Base-by-base conservation (phyloP, 441 rosid genomes). In the Gossypium davidsonii region DNA sequence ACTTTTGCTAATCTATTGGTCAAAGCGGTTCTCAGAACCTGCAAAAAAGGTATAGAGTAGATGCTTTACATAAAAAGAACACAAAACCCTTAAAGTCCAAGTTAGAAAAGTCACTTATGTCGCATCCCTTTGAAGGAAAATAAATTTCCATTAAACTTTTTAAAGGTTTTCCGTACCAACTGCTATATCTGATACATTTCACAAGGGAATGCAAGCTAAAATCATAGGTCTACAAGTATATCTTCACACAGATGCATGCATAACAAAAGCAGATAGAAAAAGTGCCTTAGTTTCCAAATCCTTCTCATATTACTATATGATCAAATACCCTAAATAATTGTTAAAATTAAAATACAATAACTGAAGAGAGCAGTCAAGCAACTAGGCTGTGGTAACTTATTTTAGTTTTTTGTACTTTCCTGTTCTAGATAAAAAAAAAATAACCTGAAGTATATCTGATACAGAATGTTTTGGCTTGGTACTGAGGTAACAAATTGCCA, bases 1-100 rank as follows among this genome's bases (percentile, higher is more conserved):
- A 96, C 98, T 91, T 92, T 96, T 28, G 99, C 99, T 76, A 96
- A 79, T 84, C 98, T 88, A 78, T 96, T 94, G 91, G 95, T 91
- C 88, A 92, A 82, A 85, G 93, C 85, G 67, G 99, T 92, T 85
- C 88, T 90, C 73, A 89, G 80, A 28, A 93, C 91, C 99, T 96
- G 93, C 68, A 83, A 78, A 76, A 31, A 74, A 67, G 39, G 18
- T 70, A 42, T n/a, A 78, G 28, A 55, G 48, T 15, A 42, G 51
- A 18, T 58, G 44, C 51, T 59, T 53, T 15, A 51, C 71, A 48
- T 20, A 53, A 5, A 53, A 73, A 42, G 44, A 21, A 21, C 28
- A 68, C 31, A 18, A 44, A 78, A 28, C 14, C 25, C 57, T 31
- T 37, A 69, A 62, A n/a, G 44, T n/a, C n/a, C 20, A 28, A 11